A percentile compares a stretch with the other conserved stretches of the same genome.
phyloP scores from a whole-genome alignment of 768 basidiomycete genomes.

The Nidula microcarpa region DNA sequence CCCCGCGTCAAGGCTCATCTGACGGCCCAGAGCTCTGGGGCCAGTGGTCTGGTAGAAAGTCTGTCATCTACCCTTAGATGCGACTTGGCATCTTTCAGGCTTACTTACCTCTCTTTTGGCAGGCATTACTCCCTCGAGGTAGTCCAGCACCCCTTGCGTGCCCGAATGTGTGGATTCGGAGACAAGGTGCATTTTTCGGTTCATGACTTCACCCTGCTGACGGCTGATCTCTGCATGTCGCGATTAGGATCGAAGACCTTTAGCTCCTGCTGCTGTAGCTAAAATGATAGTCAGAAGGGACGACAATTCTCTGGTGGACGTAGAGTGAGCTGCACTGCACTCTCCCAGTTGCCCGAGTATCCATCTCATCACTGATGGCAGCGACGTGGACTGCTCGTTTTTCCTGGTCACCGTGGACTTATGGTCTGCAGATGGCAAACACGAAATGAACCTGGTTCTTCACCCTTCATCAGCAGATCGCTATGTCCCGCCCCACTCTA shows the following conservation, averaged over 20 bases:
- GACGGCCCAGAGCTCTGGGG: slow-evolving; percentile 66
- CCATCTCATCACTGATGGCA: slow-evolving; percentile 25
- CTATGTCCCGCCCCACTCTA: slow-evolving; percentile 50
- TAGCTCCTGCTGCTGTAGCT: slow-evolving; percentile 87
- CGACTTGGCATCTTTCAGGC: slow-evolving; percentile 6
- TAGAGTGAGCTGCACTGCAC: slow-evolving; percentile 55
- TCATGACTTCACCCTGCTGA: slow-evolving; percentile 8
- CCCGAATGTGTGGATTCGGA: slow-evolving; percentile 95
- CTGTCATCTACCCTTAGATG: slow-evolving; percentile 16
- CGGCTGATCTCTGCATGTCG: slow-evolving; percentile 11
- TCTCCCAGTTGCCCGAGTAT: background rate
- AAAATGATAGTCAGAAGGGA: slow-evolving; percentile 75
- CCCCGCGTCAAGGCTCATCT: slow-evolving; percentile 23
- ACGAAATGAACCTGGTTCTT: slow-evolving; percentile 86
- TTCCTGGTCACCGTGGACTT: slow-evolving; percentile 92
- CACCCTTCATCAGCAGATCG: slow-evolving; percentile 82
- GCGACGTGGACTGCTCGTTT: slow-evolving; percentile 83
- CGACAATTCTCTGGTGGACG: slow-evolving; percentile 65
- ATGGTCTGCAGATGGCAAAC: slow-evolving; percentile 79
- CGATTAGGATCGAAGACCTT: slow-evolving; percentile 80
- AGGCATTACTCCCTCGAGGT: slow-evolving; percentile 85
- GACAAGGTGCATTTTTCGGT: slow-evolving; percentile 65
- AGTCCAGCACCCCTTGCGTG: slow-evolving; percentile 84
- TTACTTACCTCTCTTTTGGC: slow-evolving; percentile 9
- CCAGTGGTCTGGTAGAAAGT: slow-evolving; percentile 65